Evolutionary conservation across 306 rosid species (phyloP), one percentile per base, ranked within the genome.

Genomic region (Quercus cerris): DNA sequence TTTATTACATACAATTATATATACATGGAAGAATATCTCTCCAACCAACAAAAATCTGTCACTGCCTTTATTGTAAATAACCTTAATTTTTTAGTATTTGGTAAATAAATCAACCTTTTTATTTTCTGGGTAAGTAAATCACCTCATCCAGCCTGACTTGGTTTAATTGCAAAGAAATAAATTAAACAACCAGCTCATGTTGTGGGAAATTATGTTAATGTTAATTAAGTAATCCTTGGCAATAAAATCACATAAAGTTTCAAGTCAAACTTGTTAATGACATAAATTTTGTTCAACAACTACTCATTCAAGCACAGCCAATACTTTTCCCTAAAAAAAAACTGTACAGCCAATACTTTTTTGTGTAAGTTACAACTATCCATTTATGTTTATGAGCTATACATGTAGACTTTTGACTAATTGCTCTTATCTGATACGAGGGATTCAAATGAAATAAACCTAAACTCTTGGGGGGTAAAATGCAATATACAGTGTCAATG

Each of bases 1-100:
- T 38, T 38, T 44, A 23, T 4, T 35, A 46, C 17, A 56, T 31
- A 27, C 62, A n/a, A 75, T 58, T 9, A 58, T 58, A 23, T 20
- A 23, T 59, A 59, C 66, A 4, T 31, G 33, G 70, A 22, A 15
- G 23, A 41, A 35, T 20, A 49, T 9, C 1, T 27, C 31, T 33
- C 6, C 44, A 23, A 63, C 56, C 49, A 51, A 20, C 3, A 38
- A 71, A 81, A 51, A 62, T 7, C 22, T 58, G 77, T 62, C 19
- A 20, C 27, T 72, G 38, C 25, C 70, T 14, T 82, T 62, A 31
- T 14, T 63, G 78, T 41, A 72, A 77, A 71, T 23, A 12, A 49
- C 54, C 4, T 49, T 38, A 7, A 38, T 38, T 38, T 49, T 49
- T 49, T 49, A 3, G 4, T 49, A 49, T 49, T 49, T 49, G 54